Conservation (phyloP, 805 yeast species). For the Diddensiella transvaalensis region DNA sequence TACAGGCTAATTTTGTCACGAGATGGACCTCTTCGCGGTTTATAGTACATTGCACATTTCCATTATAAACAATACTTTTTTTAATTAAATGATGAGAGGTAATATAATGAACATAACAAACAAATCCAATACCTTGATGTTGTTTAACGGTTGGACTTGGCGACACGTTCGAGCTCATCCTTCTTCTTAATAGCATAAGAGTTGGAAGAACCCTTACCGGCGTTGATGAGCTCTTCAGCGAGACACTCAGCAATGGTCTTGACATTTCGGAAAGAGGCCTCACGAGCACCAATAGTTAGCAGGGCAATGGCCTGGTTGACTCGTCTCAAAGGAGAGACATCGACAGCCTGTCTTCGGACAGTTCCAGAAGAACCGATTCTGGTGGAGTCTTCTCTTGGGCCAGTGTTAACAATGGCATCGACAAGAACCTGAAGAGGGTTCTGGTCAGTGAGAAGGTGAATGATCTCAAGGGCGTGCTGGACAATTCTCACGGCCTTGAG, state of each 20-base stretch:
- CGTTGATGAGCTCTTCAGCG: slow-evolving; percentile 99
- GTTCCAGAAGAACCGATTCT: slow-evolving; percentile 99
- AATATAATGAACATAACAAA: background rate
- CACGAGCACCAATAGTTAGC: slow-evolving; percentile 98
- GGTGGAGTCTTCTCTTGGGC: slow-evolving; percentile 99
- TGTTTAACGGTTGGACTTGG: slow-evolving; percentile 98
- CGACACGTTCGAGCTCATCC: slow-evolving; percentile 99
- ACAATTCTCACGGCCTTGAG: slow-evolving; percentile 99
- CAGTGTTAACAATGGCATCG: slow-evolving; percentile 99
- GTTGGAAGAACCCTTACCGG: slow-evolving; percentile 99
- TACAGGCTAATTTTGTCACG: background rate
- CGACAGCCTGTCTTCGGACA: slow-evolving; percentile 99
- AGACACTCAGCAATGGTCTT: slow-evolving; percentile 99
- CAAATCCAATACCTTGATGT: background rate
- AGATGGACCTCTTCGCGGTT: background rate
- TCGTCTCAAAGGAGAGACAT: slow-evolving; percentile 99
- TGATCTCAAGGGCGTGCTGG: slow-evolving; percentile 98
- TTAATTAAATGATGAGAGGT: background rate
- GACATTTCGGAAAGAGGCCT: slow-evolving; percentile 99
- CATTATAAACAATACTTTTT: slow-evolving; percentile 10
- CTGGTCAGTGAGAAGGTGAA: slow-evolving; percentile 94
- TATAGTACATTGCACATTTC: slow-evolving; percentile 4
- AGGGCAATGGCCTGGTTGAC: slow-evolving; percentile 99
- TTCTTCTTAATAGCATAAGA: slow-evolving; percentile 99
- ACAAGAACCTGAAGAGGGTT: slow-evolving; percentile 99